phyloP scores from a whole-genome alignment of 176 grass and related monocot genomes.

The Eragrostis nindensis region DNA sequence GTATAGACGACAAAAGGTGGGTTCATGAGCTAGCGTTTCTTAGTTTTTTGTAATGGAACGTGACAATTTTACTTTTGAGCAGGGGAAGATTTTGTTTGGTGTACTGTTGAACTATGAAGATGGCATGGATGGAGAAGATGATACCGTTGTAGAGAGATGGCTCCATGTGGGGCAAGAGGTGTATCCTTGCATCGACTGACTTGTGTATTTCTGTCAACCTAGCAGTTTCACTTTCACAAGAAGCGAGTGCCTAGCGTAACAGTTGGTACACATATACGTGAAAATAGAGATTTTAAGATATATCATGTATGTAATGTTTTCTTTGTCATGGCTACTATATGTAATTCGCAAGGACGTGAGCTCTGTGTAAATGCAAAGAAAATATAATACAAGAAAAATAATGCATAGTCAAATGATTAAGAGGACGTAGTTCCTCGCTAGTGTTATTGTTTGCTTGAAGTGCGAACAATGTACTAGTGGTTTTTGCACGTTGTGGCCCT shows the following conservation, averaged over 20 bases:
- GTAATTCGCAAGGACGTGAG: neutral
- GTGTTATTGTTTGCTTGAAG: neutral
- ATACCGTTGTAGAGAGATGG: constrained; percentile 57
- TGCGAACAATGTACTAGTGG: neutral
- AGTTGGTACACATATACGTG: neutral
- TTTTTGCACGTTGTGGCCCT: neutral
- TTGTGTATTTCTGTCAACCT: neutral
- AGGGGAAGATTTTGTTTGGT: constrained; percentile 94
- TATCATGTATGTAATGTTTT: neutral
- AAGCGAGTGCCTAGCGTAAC: neutral
- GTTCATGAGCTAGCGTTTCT: neutral
- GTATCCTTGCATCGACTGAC: constrained; percentile 49
- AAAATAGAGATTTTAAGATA: constrained; percentile 6
- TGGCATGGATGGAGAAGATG: constrained; percentile 40
- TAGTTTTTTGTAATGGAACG: neutral
- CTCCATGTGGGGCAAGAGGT: constrained; percentile 76
- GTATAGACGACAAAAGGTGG: constrained; percentile 77
- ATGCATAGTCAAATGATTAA: neutral
- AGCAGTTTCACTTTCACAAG: neutral
- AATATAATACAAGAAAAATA: neutral
- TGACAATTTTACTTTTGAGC: neutral
- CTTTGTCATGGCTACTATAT: neutral
- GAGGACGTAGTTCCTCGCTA: neutral
- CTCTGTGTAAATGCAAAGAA: neutral
- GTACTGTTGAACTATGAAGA: constrained; percentile 77